phyloP scores from a whole-genome alignment of 306 rosid genomes.

The Pterocarpus macrocarpus region DNA sequence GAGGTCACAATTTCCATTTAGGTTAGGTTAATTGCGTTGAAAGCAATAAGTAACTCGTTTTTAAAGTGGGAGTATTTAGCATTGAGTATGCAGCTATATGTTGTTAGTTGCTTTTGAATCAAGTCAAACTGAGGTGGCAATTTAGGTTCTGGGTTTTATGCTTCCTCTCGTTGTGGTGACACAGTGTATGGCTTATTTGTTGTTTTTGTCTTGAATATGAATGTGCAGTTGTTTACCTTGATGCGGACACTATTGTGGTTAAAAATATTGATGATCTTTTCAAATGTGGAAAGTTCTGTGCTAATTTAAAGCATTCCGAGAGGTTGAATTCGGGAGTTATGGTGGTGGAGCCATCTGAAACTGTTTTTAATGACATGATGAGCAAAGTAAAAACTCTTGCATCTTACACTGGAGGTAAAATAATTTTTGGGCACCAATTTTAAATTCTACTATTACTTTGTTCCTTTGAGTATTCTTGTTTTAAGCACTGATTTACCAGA shows the following conservation, averaged over 20 bases:
- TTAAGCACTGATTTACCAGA: neutral
- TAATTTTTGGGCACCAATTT: slow-evolving; percentile 9
- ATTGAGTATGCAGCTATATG: neutral
- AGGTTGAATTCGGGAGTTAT: slow-evolving; percentile 97
- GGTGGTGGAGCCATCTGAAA: slow-evolving; percentile 92
- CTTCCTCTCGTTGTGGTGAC: neutral
- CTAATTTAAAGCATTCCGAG: slow-evolving; percentile 99
- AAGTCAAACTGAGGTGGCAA: slow-evolving; percentile 1
- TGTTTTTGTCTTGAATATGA: slow-evolving; percentile 38
- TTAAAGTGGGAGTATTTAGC: too few relatives aligned
- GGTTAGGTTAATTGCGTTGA: too few relatives aligned
- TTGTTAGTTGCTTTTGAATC: slow-evolving; percentile 19
- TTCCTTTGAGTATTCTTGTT: slow-evolving; percentile 4
- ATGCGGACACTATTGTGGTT: slow-evolving; percentile 95
- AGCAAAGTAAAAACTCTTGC: slow-evolving; percentile 73
- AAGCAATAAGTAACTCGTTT: too few relatives aligned
- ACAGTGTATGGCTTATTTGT: slow-evolving; percentile 24
- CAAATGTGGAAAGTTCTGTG: slow-evolving; percentile 92
- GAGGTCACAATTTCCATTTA: neutral
- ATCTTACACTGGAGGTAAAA: slow-evolving; percentile 93
- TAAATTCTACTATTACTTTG: slow-evolving; percentile 1
- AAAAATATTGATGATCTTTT: slow-evolving; percentile 91
- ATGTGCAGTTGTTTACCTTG: slow-evolving; percentile 95
- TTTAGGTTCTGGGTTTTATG: neutral
- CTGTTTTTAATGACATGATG: slow-evolving; percentile 91